Base-by-base conservation (phyloP, 129 eudicot genomes). In the Deinandra increscens region DNA sequence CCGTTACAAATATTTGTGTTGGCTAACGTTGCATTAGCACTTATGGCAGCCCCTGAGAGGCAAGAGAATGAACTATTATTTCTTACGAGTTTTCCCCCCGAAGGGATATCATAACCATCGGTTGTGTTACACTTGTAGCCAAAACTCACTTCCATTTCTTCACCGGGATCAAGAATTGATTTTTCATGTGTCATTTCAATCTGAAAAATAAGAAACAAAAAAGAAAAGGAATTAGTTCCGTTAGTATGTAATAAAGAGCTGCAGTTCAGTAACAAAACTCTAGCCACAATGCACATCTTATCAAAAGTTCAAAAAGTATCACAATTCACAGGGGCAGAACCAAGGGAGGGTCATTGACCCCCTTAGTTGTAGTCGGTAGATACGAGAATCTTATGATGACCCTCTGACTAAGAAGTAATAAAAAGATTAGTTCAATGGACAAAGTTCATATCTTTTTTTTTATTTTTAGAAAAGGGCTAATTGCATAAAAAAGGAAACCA, bases 1-100 rank as follows among this genome's bases (percentile, higher is more conserved):
- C 98, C 98, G 15, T 92, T 86, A 84, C 91, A 92, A 23, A 92
- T 85, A 60, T 89, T 92, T 54, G 98, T 92, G 86, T 92, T 92
- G 19, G 98, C 96, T 66, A 89, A 71, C 22, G 98, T 92, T n/a
- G 95, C 86, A 33, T 92, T 92, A 12, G 91, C 98, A 67, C 98
- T 89, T 50, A 92, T 74, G 37, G 98, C 98, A 14, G 98, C 98
- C 34, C 98, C 98, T 9, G 95, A 86, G 31, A 92, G 87, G 81
- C 98, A 89, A 31, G 95, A 82, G 68, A 92, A 92, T 13, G 96
- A 92, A 44, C 95, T 81, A 60, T 43, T 83, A 38, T 89, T 81
- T 80, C 90, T 75, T 62, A 31, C 53, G 54, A 87, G 84, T 69
- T 72, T 81, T 56, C 70, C 54, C 15, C 80, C 80, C 1, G 85